A percentile compares a stretch with the other conserved stretches of the same genome.
Conservation (phyloP, 1,284 basidiomycete genomes). For the Rhizoctonia solani region DNA sequence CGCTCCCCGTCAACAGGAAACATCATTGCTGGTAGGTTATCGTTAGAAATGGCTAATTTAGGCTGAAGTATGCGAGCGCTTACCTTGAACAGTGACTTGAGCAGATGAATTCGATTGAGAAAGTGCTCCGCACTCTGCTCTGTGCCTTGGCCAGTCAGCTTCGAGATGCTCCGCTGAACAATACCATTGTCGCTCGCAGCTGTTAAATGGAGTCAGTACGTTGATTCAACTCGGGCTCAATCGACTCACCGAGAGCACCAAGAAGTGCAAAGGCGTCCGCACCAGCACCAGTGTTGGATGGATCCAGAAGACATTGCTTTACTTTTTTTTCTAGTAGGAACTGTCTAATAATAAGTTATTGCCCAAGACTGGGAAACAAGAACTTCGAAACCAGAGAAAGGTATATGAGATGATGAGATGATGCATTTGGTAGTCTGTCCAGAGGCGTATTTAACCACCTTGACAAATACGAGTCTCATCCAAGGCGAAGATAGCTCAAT, state of each 20-base stretch:
- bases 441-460: neutral
- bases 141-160: slow-evolving; percentile 21
- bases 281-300: slow-evolving; percentile 27
- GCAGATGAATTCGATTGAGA: neutral
- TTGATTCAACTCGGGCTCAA: neutral
- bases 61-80: neutral
- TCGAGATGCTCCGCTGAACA: slow-evolving; percentile 16
- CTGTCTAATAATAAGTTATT: neutral
- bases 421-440: slow-evolving; percentile 7
- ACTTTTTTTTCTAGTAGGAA: neutral
- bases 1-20: slow-evolving; percentile 72
- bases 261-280: slow-evolving; percentile 17
- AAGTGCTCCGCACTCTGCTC: neutral
- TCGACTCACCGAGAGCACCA: slow-evolving; percentile 10
- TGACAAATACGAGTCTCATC: neutral
- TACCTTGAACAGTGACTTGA: slow-evolving; percentile 27
- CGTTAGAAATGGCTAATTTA: neutral
- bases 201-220: neutral
- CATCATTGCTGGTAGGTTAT: slow-evolving; percentile 62
- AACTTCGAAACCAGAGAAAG: slow-evolving; percentile 1
- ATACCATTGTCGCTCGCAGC: slow-evolving; percentile 11
- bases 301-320: neutral
- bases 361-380: neutral
- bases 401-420: slow-evolving; percentile 3
- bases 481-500: neutral